phyloP scores from a whole-genome alignment of 2,329 filamentous ascomycete genomes.

The Colletotrichum paranaense region DNA sequence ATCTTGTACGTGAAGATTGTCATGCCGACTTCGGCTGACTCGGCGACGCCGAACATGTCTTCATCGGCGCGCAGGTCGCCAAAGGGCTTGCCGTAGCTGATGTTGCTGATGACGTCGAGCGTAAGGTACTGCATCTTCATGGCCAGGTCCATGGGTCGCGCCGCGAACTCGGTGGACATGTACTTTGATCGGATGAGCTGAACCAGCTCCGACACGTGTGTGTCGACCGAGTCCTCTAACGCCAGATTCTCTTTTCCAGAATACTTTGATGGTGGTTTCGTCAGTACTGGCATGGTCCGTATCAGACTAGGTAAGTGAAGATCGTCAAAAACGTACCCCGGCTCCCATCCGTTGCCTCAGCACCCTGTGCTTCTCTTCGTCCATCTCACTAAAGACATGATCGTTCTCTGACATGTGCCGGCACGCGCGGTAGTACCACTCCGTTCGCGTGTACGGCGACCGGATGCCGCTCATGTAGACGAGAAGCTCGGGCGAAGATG shows the following conservation, averaged over 20 bases:
- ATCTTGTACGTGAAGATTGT: constrained; percentile 36
- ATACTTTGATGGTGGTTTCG: constrained; percentile 45
- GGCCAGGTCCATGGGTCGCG: constrained; percentile 57
- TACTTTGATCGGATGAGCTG: constrained; percentile 58
- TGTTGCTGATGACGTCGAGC: constrained; percentile 64
- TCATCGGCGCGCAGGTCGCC: constrained; percentile 57
- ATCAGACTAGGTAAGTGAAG: neutral
- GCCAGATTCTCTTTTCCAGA: constrained; percentile 58
- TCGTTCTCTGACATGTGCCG: constrained; percentile 49
- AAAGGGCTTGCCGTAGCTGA: constrained; percentile 62
- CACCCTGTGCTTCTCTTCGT: constrained; percentile 47
- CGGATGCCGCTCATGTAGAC: constrained; percentile 45
- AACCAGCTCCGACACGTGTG: constrained; percentile 56
- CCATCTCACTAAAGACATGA: constrained; percentile 48
- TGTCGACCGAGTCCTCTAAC: constrained; percentile 55
- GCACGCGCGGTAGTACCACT: constrained; percentile 48
- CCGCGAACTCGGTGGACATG: constrained; percentile 43
- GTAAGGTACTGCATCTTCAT: constrained; percentile 61
- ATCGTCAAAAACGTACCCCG: constrained; percentile 38
- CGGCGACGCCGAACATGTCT: constrained; percentile 60
- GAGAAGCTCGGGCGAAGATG: constrained; percentile 51
- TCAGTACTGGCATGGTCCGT: neutral
- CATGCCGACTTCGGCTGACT: constrained; percentile 49
- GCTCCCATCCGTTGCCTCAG: constrained; percentile 56
- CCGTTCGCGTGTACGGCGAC: constrained; percentile 48